Percentiles rank a stretch among this genome's conserved stretches.
phyloP scores from a whole-genome alignment of 148 eudicot genomes.

The Diospyros lotus region DNA sequence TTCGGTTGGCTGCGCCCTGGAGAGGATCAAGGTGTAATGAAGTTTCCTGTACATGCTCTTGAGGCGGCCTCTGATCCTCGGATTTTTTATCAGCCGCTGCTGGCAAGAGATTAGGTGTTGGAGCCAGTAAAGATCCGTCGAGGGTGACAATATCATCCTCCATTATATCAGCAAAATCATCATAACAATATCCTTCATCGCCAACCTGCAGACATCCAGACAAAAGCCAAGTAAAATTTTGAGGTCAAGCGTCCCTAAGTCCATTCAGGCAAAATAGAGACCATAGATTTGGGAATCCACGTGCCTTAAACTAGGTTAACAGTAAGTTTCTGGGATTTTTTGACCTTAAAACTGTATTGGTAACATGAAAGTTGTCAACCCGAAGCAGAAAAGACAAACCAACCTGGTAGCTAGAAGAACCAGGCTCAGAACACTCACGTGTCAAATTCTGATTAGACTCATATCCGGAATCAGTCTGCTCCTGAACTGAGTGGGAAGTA shows the following conservation, averaged over 20 bases:
- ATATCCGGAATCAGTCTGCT: slow-evolving; percentile 31
- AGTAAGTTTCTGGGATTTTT: not conserved
- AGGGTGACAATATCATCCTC: slow-evolving; percentile 68
- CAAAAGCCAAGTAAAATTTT: too few relatives aligned
- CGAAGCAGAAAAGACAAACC: not conserved
- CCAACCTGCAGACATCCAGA: slow-evolving; percentile 9
- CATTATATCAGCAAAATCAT: slow-evolving; percentile 80
- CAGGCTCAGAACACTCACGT: slow-evolving; percentile 27
- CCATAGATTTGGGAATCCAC: not conserved
- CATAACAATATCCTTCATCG: slow-evolving; percentile 56
- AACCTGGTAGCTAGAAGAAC: slow-evolving; percentile 35
- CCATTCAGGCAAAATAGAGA: not conserved
- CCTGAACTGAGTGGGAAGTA: slow-evolving; percentile 54
- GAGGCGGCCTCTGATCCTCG: not conserved
- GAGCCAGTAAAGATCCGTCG: slow-evolving; percentile 36
- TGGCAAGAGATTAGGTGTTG: not conserved
- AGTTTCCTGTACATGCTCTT: slow-evolving; percentile 10
- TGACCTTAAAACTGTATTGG: not conserved
- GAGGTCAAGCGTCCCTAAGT: too few relatives aligned
- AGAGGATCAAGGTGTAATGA: slow-evolving; percentile 13
- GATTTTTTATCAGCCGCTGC: not conserved
- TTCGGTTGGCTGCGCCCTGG: slow-evolving; percentile 53
- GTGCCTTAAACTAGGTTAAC: not conserved
- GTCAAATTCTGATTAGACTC: slow-evolving; percentile 32
- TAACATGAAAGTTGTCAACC: not conserved